Conservation (phyloP, 1,284 basidiomycete species). For the Tremellales sp. region DNA sequence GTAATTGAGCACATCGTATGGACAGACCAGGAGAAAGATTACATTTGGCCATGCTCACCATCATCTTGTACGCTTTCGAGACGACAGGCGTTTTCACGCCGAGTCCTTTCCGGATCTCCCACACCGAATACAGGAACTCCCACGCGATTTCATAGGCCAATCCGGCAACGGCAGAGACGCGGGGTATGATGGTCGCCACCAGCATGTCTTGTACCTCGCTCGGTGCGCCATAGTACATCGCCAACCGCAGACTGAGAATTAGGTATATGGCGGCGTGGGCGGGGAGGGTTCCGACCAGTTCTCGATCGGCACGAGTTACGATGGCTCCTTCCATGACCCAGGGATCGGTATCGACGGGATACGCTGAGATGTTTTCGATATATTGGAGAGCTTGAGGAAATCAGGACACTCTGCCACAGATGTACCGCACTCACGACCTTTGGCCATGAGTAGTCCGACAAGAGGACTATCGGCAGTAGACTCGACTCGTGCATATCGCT, state of each 20-base stretch:
- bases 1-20: too few relatives aligned
- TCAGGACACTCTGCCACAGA: neutral
- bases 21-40: too few relatives aligned
- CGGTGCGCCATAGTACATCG: constrained; percentile 31
- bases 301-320: constrained; percentile 12
- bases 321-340: constrained; percentile 26
- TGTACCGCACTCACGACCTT: too few relatives aligned
- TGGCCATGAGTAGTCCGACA: too few relatives aligned
- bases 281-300: constrained; percentile 6
- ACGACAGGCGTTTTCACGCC: constrained; percentile 3
- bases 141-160: constrained; percentile 20
- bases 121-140: constrained; percentile 18
- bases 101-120: constrained; percentile 11
- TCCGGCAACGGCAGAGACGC: constrained; percentile 8
- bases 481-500: too few relatives aligned
- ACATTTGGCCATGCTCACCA: too few relatives aligned
- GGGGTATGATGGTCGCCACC: neutral
- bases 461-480: too few relatives aligned
- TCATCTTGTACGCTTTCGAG: neutral
- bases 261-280: constrained; percentile 19
- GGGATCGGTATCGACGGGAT: constrained; percentile 3
- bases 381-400: constrained; percentile 21
- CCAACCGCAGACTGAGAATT: constrained; percentile 19
- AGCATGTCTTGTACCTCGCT: constrained; percentile 7
- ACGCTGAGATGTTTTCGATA: constrained; percentile 13